Base-by-base conservation (phyloP, 2,329 filamentous ascomycete species). In the Bretziella fagacearum region DNA sequence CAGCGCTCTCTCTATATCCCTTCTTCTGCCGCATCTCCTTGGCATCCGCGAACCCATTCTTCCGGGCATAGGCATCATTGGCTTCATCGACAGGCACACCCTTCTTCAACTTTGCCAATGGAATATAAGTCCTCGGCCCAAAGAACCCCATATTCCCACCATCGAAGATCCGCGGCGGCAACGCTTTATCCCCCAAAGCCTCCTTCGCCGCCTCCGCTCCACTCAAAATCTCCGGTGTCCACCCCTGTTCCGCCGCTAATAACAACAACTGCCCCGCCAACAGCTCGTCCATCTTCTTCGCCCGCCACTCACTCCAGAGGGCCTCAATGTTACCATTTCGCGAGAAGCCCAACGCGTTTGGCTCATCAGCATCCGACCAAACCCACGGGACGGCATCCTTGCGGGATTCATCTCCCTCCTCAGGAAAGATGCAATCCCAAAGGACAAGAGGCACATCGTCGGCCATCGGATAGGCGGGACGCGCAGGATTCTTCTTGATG, bases 361-460 rank as follows among this genome's bases (percentile, higher is more conserved):
- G 59, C 32, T 78, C 73, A 52, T 89, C 82, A 36, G 82, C 83
- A 1, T 82, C 70, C 3, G 52, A 44, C 60, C 86, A 83, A 0
- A 86, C 61, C 89, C 91, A 98, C 15, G 77, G 60, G 48, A 95
- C 59, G 0, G 71, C 68, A 59, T 91, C 79, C 33, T 55, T 65
- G 58, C 53, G 57, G 1, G 59, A 58, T 40, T 63, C 61, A 44
- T 59, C 49, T 6, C 42, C 42, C 17, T 45, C 49, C 2, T 35
- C 35, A 57, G 37, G 84, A 61, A 95, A 98, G 27, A 93, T 70
- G 62, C 89, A 96, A 63, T 96, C 85, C 89, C 89, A 96, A 4
- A 98, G 73, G 13, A 96, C 91, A 6, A 98, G 72, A 2, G 91
- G 89, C 22, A 79, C 74, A 59, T 96, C 89, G 43, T 80, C 79